Conservation (phyloP, 2,329 filamentous ascomycete genomes). For the Fusarium sp. region DNA sequence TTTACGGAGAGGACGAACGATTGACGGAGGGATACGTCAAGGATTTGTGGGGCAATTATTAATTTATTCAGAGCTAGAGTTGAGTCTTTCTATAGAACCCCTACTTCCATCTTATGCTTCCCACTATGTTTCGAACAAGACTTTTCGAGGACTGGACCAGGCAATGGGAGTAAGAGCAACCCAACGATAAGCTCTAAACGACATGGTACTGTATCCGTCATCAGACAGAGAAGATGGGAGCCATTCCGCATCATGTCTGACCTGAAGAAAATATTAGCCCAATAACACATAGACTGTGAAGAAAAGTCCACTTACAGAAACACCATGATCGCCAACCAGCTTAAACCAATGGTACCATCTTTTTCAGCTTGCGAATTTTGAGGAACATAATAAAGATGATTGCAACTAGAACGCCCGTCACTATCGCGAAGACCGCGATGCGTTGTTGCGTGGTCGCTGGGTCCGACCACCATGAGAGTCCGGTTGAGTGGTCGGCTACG, state of each 20-base stretch:
- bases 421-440: background rate
- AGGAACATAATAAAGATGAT: too few species aligned
- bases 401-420: background rate
- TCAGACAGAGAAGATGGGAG: too few species aligned
- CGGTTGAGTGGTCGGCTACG: background rate
- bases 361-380: background rate
- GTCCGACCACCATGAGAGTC: background rate
- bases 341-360: too few species aligned
- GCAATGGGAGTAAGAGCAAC: background rate
- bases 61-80: background rate
- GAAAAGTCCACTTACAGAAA: background rate
- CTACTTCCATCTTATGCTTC: background rate
- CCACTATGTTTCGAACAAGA: background rate
- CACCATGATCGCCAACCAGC: background rate
- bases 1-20: conserved; percentile 77
- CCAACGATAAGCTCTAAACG: too few species aligned
- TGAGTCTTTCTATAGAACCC: background rate
- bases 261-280: background rate
- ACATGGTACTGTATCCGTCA: background rate
- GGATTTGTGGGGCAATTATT: conserved; percentile 80
- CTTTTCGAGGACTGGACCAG: background rate
- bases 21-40: conserved; percentile 86
- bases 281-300: background rate
- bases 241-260: background rate
- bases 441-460: background rate